Conservation (phyloP, 2,329 filamentous ascomycete species). For the Orbilia javanica region DNA sequence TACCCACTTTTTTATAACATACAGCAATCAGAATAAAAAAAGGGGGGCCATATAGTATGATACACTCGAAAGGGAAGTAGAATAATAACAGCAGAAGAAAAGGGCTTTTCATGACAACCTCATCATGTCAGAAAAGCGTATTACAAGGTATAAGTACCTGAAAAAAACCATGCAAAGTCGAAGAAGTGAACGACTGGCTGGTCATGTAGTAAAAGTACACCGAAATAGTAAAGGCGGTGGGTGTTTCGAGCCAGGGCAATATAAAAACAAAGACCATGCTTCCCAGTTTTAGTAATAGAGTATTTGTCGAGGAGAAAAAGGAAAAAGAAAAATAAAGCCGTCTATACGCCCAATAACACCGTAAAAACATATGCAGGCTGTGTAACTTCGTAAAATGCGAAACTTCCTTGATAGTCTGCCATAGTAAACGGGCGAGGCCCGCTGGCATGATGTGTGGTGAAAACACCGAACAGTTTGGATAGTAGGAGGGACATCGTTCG, state of each 20-base stretch:
- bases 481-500: not conserved
- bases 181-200: conserved; percentile 2
- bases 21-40: not conserved
- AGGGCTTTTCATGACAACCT: not conserved
- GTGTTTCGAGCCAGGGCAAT: not conserved
- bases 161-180: not conserved
- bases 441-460: not conserved
- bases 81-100: conserved; percentile 19
- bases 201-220: conserved; percentile 9
- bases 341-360: conserved; percentile 38
- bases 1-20: not conserved
- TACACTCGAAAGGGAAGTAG: conserved; percentile 7
- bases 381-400: conserved; percentile 19
- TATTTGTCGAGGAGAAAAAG: not conserved
- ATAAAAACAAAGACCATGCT: conserved; percentile 17
- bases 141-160: conserved; percentile 15
- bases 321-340: not conserved
- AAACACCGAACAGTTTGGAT: not conserved
- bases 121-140: conserved; percentile 18
- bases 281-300: conserved; percentile 1
- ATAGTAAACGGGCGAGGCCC: not conserved
- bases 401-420: not conserved
- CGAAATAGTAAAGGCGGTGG: conserved; percentile 6
- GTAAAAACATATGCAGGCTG: conserved; percentile 30
- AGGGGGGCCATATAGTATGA: conserved; percentile 3